phyloP scores from a whole-genome alignment of 176 grass and related monocot genomes.

The Musa beccarii region DNA sequence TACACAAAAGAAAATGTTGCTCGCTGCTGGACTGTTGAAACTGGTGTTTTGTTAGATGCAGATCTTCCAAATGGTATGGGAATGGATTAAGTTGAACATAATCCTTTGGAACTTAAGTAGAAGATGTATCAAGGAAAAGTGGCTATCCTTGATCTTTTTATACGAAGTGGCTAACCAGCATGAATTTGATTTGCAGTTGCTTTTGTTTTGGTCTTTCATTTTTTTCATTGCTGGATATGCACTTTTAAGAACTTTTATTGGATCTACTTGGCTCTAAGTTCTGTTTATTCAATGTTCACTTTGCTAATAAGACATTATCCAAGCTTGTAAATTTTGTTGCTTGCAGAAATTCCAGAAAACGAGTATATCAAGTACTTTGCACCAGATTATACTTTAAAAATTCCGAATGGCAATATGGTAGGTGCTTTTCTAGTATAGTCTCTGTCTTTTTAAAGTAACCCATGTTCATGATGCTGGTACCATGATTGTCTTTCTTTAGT shows the following conservation, averaged over 20 bases:
- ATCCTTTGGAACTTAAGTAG: neutral
- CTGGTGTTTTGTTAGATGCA: slow-evolving; percentile 77
- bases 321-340: slow-evolving; percentile 25
- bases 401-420: slow-evolving; percentile 75
- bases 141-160: neutral
- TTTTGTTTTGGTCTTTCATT: neutral
- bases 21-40: slow-evolving; percentile 97
- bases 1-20: slow-evolving; percentile 99
- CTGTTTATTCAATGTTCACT: neutral
- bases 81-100: neutral
- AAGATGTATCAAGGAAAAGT: neutral
- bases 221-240: neutral
- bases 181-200: no score
- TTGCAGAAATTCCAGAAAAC: slow-evolving; percentile 90
- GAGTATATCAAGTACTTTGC: slow-evolving; percentile 87
- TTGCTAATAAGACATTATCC: neutral
- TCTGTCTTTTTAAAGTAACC: slow-evolving; percentile 1
- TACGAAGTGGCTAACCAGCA: neutral
- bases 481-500: neutral
- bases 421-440: slow-evolving; percentile 12
- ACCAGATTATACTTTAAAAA: slow-evolving; percentile 86
- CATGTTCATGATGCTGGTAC: neutral
- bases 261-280: neutral
- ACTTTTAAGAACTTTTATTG: neutral
- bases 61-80: slow-evolving; percentile 73